Conservation (phyloP, 2,329 filamentous ascomycete genomes). For the Monosporascus cannonballus region DNA sequence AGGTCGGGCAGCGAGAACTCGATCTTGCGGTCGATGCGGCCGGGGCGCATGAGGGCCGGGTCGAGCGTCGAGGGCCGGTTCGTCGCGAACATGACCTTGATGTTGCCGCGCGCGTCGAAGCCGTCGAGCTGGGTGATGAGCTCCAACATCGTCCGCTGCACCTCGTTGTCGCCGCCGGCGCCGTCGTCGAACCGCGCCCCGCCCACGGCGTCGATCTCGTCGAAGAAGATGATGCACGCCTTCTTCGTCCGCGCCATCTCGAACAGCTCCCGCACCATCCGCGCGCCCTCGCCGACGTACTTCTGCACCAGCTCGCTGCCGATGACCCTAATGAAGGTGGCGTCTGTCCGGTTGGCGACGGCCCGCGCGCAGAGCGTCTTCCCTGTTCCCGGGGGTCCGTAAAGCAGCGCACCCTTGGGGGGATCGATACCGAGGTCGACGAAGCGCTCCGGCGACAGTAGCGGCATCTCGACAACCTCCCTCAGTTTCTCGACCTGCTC, state of each 20-base stretch:
- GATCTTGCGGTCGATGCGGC: constrained; percentile 97
- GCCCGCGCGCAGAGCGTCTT: constrained; percentile 97
- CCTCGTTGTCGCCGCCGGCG: constrained; percentile 94
- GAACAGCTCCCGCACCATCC: constrained; percentile 98
- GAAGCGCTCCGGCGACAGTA: constrained; percentile 93
- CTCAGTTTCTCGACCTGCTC: constrained; percentile 99
- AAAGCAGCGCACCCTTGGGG: constrained; percentile 92
- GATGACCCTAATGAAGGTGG: constrained; percentile 97
- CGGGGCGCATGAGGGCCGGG: constrained; percentile 93
- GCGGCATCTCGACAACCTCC: constrained; percentile 97
- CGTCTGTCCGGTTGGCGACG: constrained; percentile 95
- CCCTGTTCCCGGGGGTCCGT: constrained; percentile 95
- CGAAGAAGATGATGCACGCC: constrained; percentile 99
- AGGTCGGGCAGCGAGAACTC: constrained; percentile 97
- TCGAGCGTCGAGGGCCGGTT: constrained; percentile 94
- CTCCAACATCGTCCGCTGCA: constrained; percentile 96
- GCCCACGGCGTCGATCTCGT: constrained; percentile 95
- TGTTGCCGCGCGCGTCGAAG: constrained; percentile 94
- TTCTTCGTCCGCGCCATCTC: constrained; percentile 99
- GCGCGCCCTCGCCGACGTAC: constrained; percentile 95
- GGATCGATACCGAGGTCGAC: constrained; percentile 99
- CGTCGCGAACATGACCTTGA: constrained; percentile 99
- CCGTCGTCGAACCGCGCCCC: constrained; percentile 95
- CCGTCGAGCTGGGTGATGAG: constrained; percentile 95
- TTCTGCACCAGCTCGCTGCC: constrained; percentile 97